Evolutionary conservation across 2,329 filamentous ascomycete genomes (phyloP).

Genomic region (Bipolaris victoriae): DNA sequence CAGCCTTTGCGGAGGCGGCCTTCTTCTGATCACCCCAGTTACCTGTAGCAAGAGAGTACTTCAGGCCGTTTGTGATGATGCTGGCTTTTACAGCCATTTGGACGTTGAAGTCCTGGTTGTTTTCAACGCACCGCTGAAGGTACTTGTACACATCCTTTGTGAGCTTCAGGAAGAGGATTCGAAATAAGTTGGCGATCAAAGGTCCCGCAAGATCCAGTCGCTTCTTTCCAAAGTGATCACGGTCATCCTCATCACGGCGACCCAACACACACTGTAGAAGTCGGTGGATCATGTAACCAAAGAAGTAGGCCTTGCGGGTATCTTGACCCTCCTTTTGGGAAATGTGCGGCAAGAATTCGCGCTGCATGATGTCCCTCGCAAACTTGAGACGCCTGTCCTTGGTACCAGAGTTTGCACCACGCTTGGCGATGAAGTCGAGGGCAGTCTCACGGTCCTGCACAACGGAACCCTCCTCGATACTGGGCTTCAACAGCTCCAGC

Average conservation of each 20-base stretch:
- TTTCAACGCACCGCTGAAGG: conserved; percentile 89
- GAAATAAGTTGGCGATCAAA: conserved; percentile 93
- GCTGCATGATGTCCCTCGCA: conserved; percentile 92
- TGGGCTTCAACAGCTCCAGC: conserved; percentile 96
- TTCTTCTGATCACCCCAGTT: conserved; percentile 99
- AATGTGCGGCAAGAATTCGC: conserved; percentile 95
- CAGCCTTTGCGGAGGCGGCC: conserved; percentile 89
- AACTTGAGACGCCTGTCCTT: conserved; percentile 91
- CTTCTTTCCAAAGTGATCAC: conserved; percentile 99
- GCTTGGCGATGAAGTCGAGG: conserved; percentile 92
- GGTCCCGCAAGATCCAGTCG: conserved; percentile 93
- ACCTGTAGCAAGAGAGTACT: conserved; percentile 95
- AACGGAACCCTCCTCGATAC: conserved; percentile 94
- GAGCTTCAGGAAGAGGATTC: conserved; percentile 86
- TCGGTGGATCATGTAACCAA: conserved; percentile 98
- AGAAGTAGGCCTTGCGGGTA: conserved; percentile 95
- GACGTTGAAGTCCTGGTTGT: conserved; percentile 85
- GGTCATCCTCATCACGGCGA: conserved; percentile 91
- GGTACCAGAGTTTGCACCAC: conserved; percentile 76
- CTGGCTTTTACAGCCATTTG: conserved; percentile 88
- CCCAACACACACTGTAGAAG: conserved; percentile 92
- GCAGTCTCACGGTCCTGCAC: conserved; percentile 96
- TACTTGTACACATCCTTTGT: conserved; percentile 91
- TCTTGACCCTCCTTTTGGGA: conserved; percentile 94
- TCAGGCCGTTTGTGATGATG: conserved; percentile 90